These are phyloP conservation scores for Emydomyces testavorans DNA, from an alignment of 2,329 filamentous ascomycete species.

Conservation along the genomic window DNA sequence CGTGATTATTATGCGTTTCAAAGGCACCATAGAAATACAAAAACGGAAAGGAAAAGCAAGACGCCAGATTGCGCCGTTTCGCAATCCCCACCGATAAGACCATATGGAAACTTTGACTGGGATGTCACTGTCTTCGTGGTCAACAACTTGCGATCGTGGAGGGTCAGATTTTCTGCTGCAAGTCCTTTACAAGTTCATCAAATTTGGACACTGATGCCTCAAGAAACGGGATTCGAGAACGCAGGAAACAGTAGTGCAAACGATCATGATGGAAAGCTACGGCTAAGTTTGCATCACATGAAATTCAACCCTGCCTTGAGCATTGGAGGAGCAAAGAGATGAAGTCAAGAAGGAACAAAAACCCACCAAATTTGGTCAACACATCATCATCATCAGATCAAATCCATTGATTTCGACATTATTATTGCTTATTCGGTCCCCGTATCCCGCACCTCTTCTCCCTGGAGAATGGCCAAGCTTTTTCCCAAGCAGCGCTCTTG, in stretches of 20 bases:
- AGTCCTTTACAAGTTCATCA: no score
- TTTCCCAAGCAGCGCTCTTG: background rate
- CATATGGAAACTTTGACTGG: background rate
- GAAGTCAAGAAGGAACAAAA: no score
- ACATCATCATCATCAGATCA: background rate
- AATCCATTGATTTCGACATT: background rate
- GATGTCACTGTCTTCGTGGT: background rate
- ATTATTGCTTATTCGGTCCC: conserved; percentile 1
- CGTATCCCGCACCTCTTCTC: conserved; percentile 3
- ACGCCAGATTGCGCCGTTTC: background rate
- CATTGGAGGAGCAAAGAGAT: no score
- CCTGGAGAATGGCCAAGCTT: background rate
- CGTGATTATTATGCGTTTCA: no score
- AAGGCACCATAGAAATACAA: background rate
- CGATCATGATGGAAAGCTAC: no score
- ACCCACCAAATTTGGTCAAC: no score
- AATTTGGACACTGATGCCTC: no score
- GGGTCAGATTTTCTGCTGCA: background rate
- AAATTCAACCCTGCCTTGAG: no score
- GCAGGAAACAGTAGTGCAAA: no score
- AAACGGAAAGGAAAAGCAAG: background rate
- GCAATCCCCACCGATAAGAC: background rate
- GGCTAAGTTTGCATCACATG: no score
- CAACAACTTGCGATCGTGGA: background rate
- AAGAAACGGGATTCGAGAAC: no score